These are phyloP conservation scores for Eucalyptus guilfoylei DNA, from an alignment of 345 rosid genomes.

Conservation along the genomic window DNA sequence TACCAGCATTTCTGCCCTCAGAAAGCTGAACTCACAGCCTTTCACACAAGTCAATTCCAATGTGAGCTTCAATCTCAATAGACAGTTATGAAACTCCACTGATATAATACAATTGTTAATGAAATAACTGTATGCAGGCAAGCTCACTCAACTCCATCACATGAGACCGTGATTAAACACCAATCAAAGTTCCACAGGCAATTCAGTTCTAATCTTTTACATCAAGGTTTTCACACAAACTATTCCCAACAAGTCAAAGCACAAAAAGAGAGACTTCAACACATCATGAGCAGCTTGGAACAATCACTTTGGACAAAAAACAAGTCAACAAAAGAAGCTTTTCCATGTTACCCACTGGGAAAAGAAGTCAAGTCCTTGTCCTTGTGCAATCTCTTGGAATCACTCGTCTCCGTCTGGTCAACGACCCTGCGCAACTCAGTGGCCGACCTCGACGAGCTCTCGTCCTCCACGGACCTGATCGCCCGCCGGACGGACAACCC, in stretches of 20 bases:
- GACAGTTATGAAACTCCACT: not conserved
- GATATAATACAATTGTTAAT: not conserved
- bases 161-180: not conserved
- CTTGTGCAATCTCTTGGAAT: conserved; percentile 10
- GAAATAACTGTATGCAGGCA: not conserved
- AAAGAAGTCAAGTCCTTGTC: conserved; percentile 27
- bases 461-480: conserved; percentile 5
- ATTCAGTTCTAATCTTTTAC: not conserved
- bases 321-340: not conserved
- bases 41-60: not conserved
- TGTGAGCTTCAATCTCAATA: not conserved
- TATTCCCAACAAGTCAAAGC: not conserved
- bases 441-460: not conserved
- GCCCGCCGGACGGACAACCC: not conserved
- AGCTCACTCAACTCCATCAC: not conserved
- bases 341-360: conserved; percentile 21
- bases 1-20: not conserved
- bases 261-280: not conserved
- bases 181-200: not conserved
- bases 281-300: not conserved
- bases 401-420: conserved; percentile 1
- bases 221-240: not conserved
- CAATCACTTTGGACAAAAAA: not conserved
- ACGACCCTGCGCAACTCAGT: not conserved
- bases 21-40: not conserved